These are phyloP conservation scores for Calocybe gangraenosa DNA, from an alignment of 768 basidiomycete genomes.

Conservation along the genomic window DNA sequence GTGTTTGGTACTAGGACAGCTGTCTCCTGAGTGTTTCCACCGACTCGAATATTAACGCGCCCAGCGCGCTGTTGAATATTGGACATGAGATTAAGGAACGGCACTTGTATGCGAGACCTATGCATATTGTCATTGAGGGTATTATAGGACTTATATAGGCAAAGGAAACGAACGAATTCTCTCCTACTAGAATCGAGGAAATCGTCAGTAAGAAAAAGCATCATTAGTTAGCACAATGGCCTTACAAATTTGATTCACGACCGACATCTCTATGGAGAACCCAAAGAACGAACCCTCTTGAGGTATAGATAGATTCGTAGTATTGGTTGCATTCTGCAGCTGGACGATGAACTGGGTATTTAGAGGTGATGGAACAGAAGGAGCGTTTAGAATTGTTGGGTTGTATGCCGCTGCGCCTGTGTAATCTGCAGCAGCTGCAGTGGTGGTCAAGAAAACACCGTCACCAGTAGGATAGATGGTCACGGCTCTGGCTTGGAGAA, in stretches of 20 bases:
- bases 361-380: constrained; percentile 44
- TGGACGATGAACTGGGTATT: constrained; percentile 42
- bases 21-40: no score
- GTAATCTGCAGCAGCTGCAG: constrained; percentile 35
- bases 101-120: constrained; percentile 38
- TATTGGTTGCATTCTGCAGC: constrained; percentile 29
- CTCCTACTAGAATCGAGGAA: constrained; percentile 5
- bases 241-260: constrained; percentile 50
- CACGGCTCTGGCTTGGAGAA: constrained; percentile 17
- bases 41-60: no score
- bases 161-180: constrained; percentile 12
- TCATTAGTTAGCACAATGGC: not conserved
- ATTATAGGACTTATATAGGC: constrained; percentile 3
- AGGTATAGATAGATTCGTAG: constrained; percentile 29
- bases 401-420: constrained; percentile 53
- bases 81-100: constrained; percentile 75
- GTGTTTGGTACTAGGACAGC: constrained; percentile 79
- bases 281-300: no score
- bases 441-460: constrained; percentile 17
- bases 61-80: constrained; percentile 65
- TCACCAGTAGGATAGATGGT: constrained; percentile 34
- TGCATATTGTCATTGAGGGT: not conserved
- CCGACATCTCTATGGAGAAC: constrained; percentile 66
- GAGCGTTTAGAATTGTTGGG: constrained; percentile 42
- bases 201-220: no score